phyloP scores from a whole-genome alignment of 306 rosid genomes.

The Quercus engelmannii region DNA sequence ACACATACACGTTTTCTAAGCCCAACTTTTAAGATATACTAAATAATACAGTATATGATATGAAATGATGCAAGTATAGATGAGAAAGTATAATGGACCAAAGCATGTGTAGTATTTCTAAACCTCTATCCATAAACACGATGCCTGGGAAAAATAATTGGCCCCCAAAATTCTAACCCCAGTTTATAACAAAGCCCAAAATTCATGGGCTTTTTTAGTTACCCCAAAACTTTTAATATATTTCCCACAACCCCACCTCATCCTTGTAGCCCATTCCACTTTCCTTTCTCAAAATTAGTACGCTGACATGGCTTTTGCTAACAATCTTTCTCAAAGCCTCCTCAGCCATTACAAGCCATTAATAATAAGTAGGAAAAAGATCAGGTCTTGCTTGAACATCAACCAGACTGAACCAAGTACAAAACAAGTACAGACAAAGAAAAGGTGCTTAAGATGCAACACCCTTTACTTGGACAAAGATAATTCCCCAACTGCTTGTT shows the following conservation, averaged over 20 bases:
- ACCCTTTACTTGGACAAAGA: constrained; percentile 51
- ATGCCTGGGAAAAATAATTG: too few species aligned
- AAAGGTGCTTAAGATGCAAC: constrained; percentile 62
- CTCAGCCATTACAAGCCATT: constrained; percentile 20
- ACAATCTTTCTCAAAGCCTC: constrained; percentile 12
- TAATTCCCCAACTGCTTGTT: constrained; percentile 64
- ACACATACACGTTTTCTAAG: too few species aligned
- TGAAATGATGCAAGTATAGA: too few species aligned
- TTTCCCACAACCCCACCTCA: neutral
- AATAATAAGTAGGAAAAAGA: constrained; percentile 6
- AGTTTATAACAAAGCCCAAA: neutral
- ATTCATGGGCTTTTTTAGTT: neutral
- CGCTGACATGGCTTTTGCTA: constrained; percentile 29
- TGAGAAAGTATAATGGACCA: too few species aligned
- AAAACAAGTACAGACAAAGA: constrained; percentile 33
- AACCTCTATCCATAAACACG: too few species aligned
- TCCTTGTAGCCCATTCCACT: neutral
- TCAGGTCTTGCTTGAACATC: constrained; percentile 30
- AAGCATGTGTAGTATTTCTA: too few species aligned
- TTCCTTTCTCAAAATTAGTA: neutral
- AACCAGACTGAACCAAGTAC: neutral
- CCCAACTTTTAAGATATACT: too few species aligned
- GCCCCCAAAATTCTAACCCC: too few species aligned
- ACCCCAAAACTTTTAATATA: too few species aligned
- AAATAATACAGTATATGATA: too few species aligned